Evolutionary conservation across 768 basidiomycete species (phyloP).

Genomic region (Leccinum sublutescens): DNA sequence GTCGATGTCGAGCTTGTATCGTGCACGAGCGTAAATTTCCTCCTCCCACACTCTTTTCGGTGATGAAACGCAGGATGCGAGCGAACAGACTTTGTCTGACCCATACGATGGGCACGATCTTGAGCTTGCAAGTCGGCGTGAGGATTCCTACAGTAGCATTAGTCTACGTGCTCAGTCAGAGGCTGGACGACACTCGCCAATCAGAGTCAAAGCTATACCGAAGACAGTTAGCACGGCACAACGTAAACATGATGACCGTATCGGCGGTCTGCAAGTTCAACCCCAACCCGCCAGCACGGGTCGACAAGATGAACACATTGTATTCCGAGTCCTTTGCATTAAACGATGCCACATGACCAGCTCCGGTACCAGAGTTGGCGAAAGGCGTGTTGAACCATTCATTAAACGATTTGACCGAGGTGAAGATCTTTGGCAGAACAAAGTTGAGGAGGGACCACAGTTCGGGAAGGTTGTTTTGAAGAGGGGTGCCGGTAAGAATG

Average conservation of each 20-base stretch:
- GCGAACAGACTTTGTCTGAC: conserved; percentile 96
- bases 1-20: conserved; percentile 96
- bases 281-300: conserved; percentile 89
- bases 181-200: conserved; percentile 40
- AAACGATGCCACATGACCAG: conserved; percentile 79
- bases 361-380: conserved; percentile 94
- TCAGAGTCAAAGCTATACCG: conserved; percentile 70
- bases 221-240: conserved; percentile 8
- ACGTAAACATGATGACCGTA: conserved; percentile 77
- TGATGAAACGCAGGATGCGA: conserved; percentile 88
- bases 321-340: conserved; percentile 85
- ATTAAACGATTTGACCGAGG: conserved; percentile 98
- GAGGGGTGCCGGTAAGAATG: conserved; percentile 91
- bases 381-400: conserved; percentile 99
- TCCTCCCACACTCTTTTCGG: conserved; percentile 97
- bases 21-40: conserved; percentile 93
- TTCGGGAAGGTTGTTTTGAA: conserved; percentile 97
- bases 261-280: conserved; percentile 95
- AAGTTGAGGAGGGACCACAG: conserved; percentile 96
- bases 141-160: conserved; percentile 69
- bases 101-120: conserved; percentile 99
- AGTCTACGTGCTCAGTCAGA: not conserved
- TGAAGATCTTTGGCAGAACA: conserved; percentile 93
- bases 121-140: conserved; percentile 99
- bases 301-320: conserved; percentile 91